Conservation (phyloP, 441 rosid species). For the Isatis lusitanica region DNA sequence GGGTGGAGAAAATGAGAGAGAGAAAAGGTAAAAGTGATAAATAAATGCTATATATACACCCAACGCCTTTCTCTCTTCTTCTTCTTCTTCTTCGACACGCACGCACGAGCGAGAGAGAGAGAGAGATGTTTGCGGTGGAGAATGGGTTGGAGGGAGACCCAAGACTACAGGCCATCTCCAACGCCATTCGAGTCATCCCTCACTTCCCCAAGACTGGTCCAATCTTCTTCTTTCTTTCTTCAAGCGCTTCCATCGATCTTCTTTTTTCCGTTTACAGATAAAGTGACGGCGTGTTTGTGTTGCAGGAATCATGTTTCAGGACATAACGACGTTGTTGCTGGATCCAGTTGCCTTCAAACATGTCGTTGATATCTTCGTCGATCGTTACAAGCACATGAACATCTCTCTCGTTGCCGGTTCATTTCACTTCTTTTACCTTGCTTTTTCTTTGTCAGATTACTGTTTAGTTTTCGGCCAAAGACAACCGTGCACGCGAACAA, state of each 20-base stretch:
- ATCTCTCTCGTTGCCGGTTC: conserved; percentile 87
- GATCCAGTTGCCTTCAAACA: conserved; percentile 81
- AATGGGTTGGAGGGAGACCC: conserved; percentile 84
- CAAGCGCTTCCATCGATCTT: neutral
- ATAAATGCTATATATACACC: conserved; percentile 23
- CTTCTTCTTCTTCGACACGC: neutral
- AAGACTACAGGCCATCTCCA: conserved; percentile 67
- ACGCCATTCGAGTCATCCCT: conserved; percentile 87
- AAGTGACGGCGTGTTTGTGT: neutral
- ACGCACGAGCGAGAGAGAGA: neutral
- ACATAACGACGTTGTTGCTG: conserved; percentile 75
- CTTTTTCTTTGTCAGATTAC: neutral
- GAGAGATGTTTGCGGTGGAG: conserved; percentile 70
- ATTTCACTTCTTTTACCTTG: conserved; percentile 46
- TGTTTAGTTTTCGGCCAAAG: conserved; percentile 8
- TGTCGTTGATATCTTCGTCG: conserved; percentile 79
- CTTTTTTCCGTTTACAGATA: no score
- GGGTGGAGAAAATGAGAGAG: neutral
- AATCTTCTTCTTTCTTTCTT: neutral
- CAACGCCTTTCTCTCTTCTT: conserved; percentile 3
- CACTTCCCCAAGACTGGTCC: conserved; percentile 88
- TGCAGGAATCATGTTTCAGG: conserved; percentile 89
- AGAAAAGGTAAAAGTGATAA: neutral
- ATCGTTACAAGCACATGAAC: conserved; percentile 77
- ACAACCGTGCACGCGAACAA: no score